Base-by-base conservation (phyloP, 139 green algal genomes). In the Microglena sp. region DNA sequence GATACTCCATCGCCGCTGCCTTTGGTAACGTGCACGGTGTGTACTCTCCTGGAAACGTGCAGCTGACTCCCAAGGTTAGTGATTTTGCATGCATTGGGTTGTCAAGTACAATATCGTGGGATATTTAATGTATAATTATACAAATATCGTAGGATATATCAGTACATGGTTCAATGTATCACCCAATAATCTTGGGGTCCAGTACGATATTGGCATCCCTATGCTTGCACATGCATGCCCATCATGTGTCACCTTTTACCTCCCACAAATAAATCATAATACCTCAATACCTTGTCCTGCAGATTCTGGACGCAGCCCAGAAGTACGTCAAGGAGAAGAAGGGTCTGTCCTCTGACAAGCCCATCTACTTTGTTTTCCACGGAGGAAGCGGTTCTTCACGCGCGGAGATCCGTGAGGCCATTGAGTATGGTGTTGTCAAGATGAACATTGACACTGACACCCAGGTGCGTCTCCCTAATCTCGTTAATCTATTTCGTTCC, bases 401-500 rank as follows among this genome's bases (percentile, higher is more conserved):
- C 21, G 57, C 61, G 40, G 73, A 79, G n/a, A 79, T 79, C 68
- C 62, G 56, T 27, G 62, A 75, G 40, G 73, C 73, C 7, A 67
- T 79, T 24, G 30, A 27, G 46, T 79, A 79, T 57, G 73, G 73
- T 45, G 73, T 79, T 29, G 70, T 79, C 45, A 79, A 79, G 73
- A 79, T 79, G 73, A 79, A 79, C 67, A 75, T 79, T 53, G 67
- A 79, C 67, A 79, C 73, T 5, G 73, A 79, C 73, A 79, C 73
- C 55, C 73, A 79, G 57, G 53, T 60, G 18, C 24, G 53, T 8
- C n/a, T n/a, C n/a, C n/a, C n/a, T n/a, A n/a, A n/a, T n/a, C n/a
- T n/a, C n/a, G n/a, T n/a, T n/a, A n/a, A n/a, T n/a, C n/a, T n/a
- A n/a, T n/a, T n/a, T n/a, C n/a, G n/a, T n/a, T n/a, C n/a, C n/a